Evolutionary conservation across 306 rosid species (phyloP).

Genomic region (Prunus padus): DNA sequence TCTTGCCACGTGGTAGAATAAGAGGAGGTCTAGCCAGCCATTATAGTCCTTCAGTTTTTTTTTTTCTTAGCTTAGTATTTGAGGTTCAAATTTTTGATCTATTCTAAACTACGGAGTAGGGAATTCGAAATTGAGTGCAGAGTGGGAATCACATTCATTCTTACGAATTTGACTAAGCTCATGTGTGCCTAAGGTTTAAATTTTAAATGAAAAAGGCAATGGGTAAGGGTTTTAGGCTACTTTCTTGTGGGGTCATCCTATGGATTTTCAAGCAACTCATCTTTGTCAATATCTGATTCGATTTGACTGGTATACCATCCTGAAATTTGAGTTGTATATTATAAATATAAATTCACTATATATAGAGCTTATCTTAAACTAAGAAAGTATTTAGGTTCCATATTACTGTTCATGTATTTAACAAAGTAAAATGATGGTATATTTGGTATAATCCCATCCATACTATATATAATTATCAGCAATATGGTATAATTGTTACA

Average conservation of each 20-base stretch:
- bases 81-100: not conserved
- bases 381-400: too few relatives aligned
- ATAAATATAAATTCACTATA: too few relatives aligned
- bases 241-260: not conserved
- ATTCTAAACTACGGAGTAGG: too few relatives aligned
- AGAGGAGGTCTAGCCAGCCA: slow-evolving; percentile 10
- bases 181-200: too few relatives aligned
- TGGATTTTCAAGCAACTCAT: not conserved
- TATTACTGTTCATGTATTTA: too few relatives aligned
- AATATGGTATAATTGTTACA: not conserved
- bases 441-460: too few relatives aligned
- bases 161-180: accelerated
- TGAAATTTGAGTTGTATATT: not conserved
- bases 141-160: accelerated
- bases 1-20: slow-evolving; percentile 41
- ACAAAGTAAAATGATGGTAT: too few relatives aligned
- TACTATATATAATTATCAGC: not conserved
- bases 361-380: too few relatives aligned
- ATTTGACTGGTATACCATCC: not conserved
- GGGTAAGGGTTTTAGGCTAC: not conserved
- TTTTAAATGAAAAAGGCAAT: not conserved
- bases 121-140: accelerated
- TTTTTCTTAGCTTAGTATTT: not conserved
- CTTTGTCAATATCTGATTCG: not conserved
- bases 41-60: slow-evolving; percentile 22